Evolutionary conservation across 2,329 filamentous ascomycete genomes (phyloP).

Genomic region (Ascomycota sp.): DNA sequence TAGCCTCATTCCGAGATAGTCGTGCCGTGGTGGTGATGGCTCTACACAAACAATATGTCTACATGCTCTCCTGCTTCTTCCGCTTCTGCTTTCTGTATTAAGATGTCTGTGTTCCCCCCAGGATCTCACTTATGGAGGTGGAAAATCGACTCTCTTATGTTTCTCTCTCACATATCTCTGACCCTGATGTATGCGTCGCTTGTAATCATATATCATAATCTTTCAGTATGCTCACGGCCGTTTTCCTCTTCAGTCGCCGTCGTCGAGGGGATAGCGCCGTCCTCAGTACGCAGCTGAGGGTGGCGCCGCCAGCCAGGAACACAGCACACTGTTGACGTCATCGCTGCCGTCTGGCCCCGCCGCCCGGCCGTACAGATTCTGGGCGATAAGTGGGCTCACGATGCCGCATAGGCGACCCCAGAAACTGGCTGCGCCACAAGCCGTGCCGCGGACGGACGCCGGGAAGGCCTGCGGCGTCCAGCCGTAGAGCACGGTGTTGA

Average conservation of each 20-base stretch:
- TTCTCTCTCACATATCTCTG: too few relatives aligned
- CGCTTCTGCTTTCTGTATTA: too few relatives aligned
- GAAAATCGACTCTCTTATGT: too few relatives aligned
- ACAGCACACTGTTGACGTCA: conserved; percentile 28
- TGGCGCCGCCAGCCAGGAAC: conserved; percentile 34
- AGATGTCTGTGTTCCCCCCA: too few relatives aligned
- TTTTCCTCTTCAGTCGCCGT: neutral
- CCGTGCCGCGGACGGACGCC: conserved; percentile 31
- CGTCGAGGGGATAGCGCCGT: conserved; percentile 22
- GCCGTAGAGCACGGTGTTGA: conserved; percentile 16
- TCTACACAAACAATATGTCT: too few relatives aligned
- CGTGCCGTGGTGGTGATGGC: too few relatives aligned
- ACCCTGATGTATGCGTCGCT: too few relatives aligned
- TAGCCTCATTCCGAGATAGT: too few relatives aligned
- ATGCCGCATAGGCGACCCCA: conserved; percentile 38
- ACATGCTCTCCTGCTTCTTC: too few relatives aligned
- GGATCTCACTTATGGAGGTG: too few relatives aligned
- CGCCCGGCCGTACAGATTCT: conserved; percentile 17
- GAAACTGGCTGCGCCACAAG: conserved; percentile 35
- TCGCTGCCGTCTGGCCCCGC: conserved; percentile 11
- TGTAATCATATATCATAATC: too few relatives aligned
- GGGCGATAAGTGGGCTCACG: conserved; percentile 33
- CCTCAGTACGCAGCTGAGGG: conserved; percentile 28
- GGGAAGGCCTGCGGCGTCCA: conserved; percentile 38
- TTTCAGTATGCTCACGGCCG: too few relatives aligned